These are phyloP conservation scores for Leccinellum albellum DNA, from an alignment of 768 basidiomycete genomes.

Conservation along the genomic window DNA sequence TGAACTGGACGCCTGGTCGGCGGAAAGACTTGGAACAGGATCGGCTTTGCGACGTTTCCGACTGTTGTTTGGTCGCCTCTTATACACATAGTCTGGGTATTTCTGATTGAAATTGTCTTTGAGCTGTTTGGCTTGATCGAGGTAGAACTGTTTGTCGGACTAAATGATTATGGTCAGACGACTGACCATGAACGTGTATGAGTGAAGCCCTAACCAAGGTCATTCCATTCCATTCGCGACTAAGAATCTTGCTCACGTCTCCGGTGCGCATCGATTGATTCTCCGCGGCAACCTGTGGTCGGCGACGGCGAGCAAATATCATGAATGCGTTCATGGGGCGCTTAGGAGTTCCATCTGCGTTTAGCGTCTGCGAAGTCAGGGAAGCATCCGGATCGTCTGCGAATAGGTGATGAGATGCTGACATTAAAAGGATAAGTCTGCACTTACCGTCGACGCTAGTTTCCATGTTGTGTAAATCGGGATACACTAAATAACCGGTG, in stretches of 20 bases:
- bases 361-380: slow-evolving; percentile 75
- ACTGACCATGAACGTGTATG: slow-evolving; percentile 1
- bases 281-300: slow-evolving; percentile 82
- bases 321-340: slow-evolving; percentile 94
- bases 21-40: slow-evolving; percentile 23
- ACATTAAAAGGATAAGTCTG: slow-evolving; percentile 5
- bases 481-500: slow-evolving; percentile 24
- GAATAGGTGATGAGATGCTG: slow-evolving; percentile 10
- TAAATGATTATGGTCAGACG: slow-evolving; percentile 30
- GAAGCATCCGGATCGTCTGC: slow-evolving; percentile 42
- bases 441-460: slow-evolving; percentile 44
- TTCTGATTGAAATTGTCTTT: slow-evolving; percentile 83
- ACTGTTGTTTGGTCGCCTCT: slow-evolving; percentile 82
- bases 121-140: slow-evolving; percentile 79
- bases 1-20: slow-evolving; percentile 28
- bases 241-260: slow-evolving; percentile 84
- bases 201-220: slow-evolving; percentile 47
- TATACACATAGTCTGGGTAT: slow-evolving; percentile 89
- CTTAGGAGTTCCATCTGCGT: slow-evolving; percentile 84
- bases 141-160: slow-evolving; percentile 84
- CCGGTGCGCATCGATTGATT: slow-evolving; percentile 89
- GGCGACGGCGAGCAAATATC: slow-evolving; percentile 81
- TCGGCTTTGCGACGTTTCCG: slow-evolving; percentile 56
- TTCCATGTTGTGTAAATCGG: slow-evolving; percentile 41
- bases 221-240: slow-evolving; percentile 85